Conservation (phyloP, 495 filamentous ascomycete species). For the Neurospora hispaniola region DNA sequence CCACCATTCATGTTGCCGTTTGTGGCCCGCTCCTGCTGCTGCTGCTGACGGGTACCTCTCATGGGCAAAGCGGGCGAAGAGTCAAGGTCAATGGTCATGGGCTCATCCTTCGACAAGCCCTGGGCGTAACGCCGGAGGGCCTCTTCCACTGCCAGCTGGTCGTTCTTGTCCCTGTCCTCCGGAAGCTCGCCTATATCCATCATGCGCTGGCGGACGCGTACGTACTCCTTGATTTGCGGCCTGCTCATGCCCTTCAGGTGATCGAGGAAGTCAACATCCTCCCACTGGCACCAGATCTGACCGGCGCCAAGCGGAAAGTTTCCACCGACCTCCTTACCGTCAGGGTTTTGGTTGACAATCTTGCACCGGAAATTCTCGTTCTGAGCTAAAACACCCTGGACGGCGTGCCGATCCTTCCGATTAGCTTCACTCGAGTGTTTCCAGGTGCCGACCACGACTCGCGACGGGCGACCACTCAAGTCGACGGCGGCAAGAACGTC, state of each 20-base stretch:
- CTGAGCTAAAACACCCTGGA: constrained; percentile 40
- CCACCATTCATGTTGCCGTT: constrained; percentile 5
- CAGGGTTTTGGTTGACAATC: constrained; percentile 37
- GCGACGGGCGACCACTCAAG: constrained; percentile 30
- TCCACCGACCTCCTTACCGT: constrained; percentile 34
- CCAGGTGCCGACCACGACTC: constrained; percentile 43
- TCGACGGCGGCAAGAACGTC: constrained; percentile 11
- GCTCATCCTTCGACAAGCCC: constrained; percentile 13
- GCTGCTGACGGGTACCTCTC: constrained; percentile 4
- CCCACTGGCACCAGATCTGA: constrained; percentile 43
- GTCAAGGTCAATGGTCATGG: not conserved
- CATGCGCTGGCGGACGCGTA: constrained; percentile 38
- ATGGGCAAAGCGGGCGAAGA: constrained; percentile 11
- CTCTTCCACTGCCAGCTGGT: constrained; percentile 35
- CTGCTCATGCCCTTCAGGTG: constrained; percentile 33
- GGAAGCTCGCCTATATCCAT: constrained; percentile 34
- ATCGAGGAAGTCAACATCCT: constrained; percentile 39
- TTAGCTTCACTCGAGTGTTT: constrained; percentile 27
- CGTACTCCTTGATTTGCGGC: constrained; percentile 45
- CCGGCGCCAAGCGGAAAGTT: constrained; percentile 43
- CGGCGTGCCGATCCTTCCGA: constrained; percentile 36
- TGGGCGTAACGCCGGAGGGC: constrained; percentile 31
- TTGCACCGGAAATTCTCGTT: constrained; percentile 47
- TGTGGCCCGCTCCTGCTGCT: not conserved
- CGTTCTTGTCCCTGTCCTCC: constrained; percentile 35